Evolutionary conservation across 2,329 filamentous ascomycete species (phyloP).

Genomic region (Penicillium oxalicum): DNA sequence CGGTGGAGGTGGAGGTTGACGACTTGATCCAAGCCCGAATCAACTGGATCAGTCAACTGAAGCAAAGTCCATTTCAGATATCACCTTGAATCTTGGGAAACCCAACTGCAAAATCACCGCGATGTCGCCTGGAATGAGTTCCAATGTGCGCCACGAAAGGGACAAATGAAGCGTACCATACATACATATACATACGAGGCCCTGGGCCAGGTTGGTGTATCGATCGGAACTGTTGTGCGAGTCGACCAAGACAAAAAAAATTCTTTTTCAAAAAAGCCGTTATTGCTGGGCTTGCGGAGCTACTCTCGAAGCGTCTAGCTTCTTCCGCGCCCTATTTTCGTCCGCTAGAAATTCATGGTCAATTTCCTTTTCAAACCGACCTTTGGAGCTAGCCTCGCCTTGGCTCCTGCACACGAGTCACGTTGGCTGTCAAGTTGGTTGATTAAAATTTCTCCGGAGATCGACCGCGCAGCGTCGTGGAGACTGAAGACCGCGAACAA

Average conservation of each 20-base stretch:
- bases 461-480: conserved; percentile 26
- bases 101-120: too few species aligned
- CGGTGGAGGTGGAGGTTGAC: conserved; percentile 7
- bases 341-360: background rate
- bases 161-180: too few species aligned
- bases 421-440: conserved; percentile 15
- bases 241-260: too few species aligned
- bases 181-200: too few species aligned
- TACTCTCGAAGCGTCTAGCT: background rate
- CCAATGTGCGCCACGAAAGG: too few species aligned
- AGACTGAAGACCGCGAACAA: conserved; percentile 19
- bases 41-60: conserved; percentile 16
- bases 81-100: background rate
- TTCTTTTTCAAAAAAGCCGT: too few species aligned
- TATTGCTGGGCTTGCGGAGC: background rate
- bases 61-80: background rate
- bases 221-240: too few species aligned
- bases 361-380: background rate
- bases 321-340: background rate
- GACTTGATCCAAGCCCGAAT: conserved; percentile 9
- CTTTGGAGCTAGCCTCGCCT: conserved; percentile 1
- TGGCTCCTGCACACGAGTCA: conserved; percentile 3
- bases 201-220: too few species aligned
- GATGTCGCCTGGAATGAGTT: too few species aligned
- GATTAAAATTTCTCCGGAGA: conserved; percentile 11